These are phyloP conservation scores for Suillus luteus DNA, from an alignment of 768 basidiomycete species.

Conservation along the genomic window DNA sequence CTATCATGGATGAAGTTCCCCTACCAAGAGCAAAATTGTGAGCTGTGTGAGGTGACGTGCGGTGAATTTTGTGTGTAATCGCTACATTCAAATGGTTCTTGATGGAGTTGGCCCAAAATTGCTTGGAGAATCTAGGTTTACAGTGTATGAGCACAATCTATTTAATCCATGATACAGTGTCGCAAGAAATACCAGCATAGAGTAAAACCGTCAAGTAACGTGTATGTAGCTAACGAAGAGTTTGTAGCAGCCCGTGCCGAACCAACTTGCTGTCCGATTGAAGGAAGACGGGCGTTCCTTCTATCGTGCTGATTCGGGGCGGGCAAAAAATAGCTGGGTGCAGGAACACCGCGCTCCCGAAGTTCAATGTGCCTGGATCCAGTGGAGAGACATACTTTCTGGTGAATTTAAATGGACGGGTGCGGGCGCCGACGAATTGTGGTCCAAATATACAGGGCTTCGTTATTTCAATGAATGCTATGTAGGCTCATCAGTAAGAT, in stretches of 20 bases:
- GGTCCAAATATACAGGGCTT: no score
- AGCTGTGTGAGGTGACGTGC: not conserved
- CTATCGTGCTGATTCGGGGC: no score
- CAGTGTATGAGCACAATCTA: not conserved
- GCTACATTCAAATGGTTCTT: not conserved
- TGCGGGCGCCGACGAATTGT: no score
- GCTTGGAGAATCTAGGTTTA: not conserved
- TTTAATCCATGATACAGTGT: not conserved
- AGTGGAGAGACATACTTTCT: no score
- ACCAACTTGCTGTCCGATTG: not conserved
- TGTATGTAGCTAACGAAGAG: not conserved
- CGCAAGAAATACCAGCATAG: no score
- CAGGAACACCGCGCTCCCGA: not conserved
- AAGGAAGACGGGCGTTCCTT: not conserved
- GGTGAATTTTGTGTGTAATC: not conserved
- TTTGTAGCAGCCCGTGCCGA: not conserved
- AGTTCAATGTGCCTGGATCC: no score
- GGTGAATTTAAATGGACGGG: no score
- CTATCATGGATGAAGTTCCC: constrained; percentile 14
- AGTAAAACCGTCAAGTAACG: not conserved
- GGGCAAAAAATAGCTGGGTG: not conserved
- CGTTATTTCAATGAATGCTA: no score
- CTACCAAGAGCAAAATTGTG: not conserved
- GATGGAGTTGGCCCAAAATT: not conserved
- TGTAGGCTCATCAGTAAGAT: no score